Evolutionary conservation across 805 yeast genomes (phyloP).

Genomic region (Cyberlindnera americana): DNA sequence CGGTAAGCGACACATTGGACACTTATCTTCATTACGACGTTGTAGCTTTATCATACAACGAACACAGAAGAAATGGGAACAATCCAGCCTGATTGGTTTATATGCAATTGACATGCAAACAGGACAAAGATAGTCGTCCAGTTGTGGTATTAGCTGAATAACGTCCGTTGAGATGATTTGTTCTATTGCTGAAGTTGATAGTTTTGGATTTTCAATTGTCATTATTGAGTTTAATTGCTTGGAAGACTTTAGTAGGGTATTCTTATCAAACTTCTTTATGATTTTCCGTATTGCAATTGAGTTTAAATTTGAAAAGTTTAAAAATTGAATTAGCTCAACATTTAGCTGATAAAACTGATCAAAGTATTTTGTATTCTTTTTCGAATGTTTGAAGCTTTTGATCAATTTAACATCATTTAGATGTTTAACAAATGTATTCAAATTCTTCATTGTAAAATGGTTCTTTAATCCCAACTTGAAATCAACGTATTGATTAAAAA

Average conservation of each 20-base stretch:
- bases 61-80: constrained; percentile 70
- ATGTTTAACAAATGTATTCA: constrained; percentile 39
- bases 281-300: constrained; percentile 63
- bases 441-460: constrained; percentile 43
- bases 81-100: constrained; percentile 62
- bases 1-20: constrained; percentile 60
- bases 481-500: constrained; percentile 63
- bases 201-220: constrained; percentile 27
- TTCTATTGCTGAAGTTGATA: constrained; percentile 20
- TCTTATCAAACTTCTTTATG: constrained; percentile 72
- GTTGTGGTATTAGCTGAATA: constrained; percentile 60
- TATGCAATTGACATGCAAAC: constrained; percentile 67
- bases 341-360: constrained; percentile 51
- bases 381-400: constrained; percentile 37
- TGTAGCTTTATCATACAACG: constrained; percentile 69
- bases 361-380: constrained; percentile 45
- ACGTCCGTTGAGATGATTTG: constrained; percentile 50
- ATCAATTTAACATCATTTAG: constrained; percentile 36
- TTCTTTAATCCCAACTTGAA: constrained; percentile 59
- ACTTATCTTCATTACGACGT: constrained; percentile 51
- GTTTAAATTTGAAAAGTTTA: constrained; percentile 61
- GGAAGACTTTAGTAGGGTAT: constrained; percentile 52
- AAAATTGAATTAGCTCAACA: constrained; percentile 48
- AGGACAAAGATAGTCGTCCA: constrained; percentile 75
- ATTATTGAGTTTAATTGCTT: constrained; percentile 42